phyloP scores from a whole-genome alignment of 176 grass and related monocot genomes.

The Neostapfia colusana region DNA sequence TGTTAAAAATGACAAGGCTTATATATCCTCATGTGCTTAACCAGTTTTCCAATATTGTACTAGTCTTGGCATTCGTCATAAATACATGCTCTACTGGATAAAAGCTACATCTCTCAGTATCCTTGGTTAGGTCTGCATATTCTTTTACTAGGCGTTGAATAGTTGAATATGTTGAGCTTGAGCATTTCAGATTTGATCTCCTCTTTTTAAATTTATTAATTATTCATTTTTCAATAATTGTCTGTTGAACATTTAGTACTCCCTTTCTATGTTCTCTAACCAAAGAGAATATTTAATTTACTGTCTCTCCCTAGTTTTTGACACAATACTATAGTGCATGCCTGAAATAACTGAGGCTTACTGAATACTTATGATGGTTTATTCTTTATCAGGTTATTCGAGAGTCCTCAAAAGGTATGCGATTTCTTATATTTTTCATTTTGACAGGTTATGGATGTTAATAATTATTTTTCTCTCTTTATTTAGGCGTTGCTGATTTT shows the following conservation, averaged over 20 bases:
- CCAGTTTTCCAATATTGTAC: not conserved
- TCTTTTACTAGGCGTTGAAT: conserved; percentile 26
- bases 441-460: conserved; percentile 22
- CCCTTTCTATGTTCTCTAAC: not conserved
- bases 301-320: conserved; percentile 5
- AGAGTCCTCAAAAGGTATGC: conserved; percentile 70
- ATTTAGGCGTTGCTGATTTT: conserved; percentile 70
- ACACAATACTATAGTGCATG: conserved; percentile 30
- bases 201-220: conserved; percentile 15
- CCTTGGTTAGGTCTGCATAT: conserved; percentile 15
- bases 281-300: conserved; percentile 17
- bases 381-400: conserved; percentile 60
- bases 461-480: conserved; percentile 26
- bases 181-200: conserved; percentile 3
- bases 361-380: conserved; percentile 38
- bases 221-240: not conserved
- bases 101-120: not conserved
- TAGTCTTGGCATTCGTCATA: not conserved
- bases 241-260: conserved; percentile 23
- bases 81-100: not conserved
- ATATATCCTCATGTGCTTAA: conserved; percentile 3
- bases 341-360: conserved; percentile 40
- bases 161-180: conserved; percentile 15
- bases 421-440: conserved; percentile 31
- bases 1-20: not conserved